Evolutionary conservation across 768 basidiomycete genomes (phyloP), one percentile per base, ranked within the genome.

Genomic region (Coprinopsis strossmayeri): DNA sequence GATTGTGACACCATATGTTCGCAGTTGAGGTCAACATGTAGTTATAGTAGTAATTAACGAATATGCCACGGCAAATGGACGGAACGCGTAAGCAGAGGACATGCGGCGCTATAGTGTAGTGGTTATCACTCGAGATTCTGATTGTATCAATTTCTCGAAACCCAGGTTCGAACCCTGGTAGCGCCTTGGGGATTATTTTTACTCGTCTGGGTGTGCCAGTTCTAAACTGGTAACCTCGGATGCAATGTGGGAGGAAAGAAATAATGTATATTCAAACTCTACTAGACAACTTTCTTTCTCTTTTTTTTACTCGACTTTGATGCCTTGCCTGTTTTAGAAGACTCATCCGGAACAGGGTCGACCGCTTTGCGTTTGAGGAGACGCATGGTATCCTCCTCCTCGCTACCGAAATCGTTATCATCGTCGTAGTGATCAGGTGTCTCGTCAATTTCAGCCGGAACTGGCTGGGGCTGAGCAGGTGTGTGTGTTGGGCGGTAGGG

Each of bases 1-100:
- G 37, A 54, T 76, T 38, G 71, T 86, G 50, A 71, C 66, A 52
- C 69, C 59, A 23, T 67, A 63, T 45, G 50, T 51, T 23, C 21
- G 23, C 23, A 42, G 9, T 17, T 38, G 10, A 38, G 35, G 5
- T 38, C 10, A 42, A 38, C 17, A 38, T 9, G 35, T 38, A 38
- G 9, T 42, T 24, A 3, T 4, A 42, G 10, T 38, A 7, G 37
- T 18, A 38, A n/a, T 5, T 42, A 42, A 42, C 25, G 35, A 7
- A 18, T 10, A 7, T 32, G 30, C 9, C 35, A 38, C 10, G 11
- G 9, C 18, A 18, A 38, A 11, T 38, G 5, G 30, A 32, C 15
- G 30, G 15, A 7, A 15, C 30, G 15, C 7, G 30, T 38, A 10
- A 17, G 23, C 21, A n/a, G n/a, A n/a, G n/a, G n/a, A 4, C 25